A percentile compares a stretch with the other conserved stretches of the same genome.
These are phyloP conservation scores for sorghum (Sorghum bicolor) DNA, from an alignment of 176 grass and related monocot species.

Conservation along the genomic window Sorghum_bicolor_NCBIv3 NC_012872.2:55869001-55869500, in stretches of 20 bases:
- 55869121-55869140: constrained; percentile 95
- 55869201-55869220: background rate
- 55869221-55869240: background rate
- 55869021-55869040: constrained; percentile 93
- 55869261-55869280: background rate
- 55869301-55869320: constrained; percentile 20
- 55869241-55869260: background rate
- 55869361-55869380: constrained; percentile 93
- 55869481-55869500: constrained; percentile 36
- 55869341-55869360: constrained; percentile 80
- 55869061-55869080: constrained; percentile 85
- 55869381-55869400: constrained; percentile 85
- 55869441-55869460: constrained; percentile 65
- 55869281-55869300: background rate
- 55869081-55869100: constrained; percentile 88
- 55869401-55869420: constrained; percentile 68
- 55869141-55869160: constrained; percentile 92
- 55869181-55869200: background rate
- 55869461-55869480: constrained; percentile 55
- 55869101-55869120: constrained; percentile 97
- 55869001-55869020: constrained; percentile 74
- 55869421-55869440: constrained; percentile 84
- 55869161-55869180: background rate
- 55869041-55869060: constrained; percentile 84
- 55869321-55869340: constrained; percentile 58